Conservation (phyloP, 1,284 basidiomycete genomes). For the Phellinidium pouzarii region DNA sequence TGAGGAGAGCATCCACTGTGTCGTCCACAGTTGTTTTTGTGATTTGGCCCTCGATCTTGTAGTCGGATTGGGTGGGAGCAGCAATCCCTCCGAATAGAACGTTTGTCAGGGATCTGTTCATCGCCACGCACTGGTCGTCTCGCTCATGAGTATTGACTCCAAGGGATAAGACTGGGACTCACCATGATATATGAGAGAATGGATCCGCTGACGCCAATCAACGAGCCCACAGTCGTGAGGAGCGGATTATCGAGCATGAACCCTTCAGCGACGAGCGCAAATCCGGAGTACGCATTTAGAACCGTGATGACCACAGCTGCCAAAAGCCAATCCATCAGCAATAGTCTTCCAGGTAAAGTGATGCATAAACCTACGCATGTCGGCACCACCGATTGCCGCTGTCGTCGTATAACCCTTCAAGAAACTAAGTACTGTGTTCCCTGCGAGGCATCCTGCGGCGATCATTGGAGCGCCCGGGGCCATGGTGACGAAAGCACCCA, state of each 20-base stretch:
- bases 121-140: conserved; percentile 66
- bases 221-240: conserved; percentile 70
- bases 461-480: conserved; percentile 63
- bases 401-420: conserved; percentile 80
- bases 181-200: conserved; percentile 90
- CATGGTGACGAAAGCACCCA: conserved; percentile 69
- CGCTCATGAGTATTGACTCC: conserved; percentile 13
- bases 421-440: conserved; percentile 70
- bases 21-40: conserved; percentile 74
- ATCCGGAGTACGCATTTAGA: conserved; percentile 84
- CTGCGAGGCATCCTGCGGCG: conserved; percentile 70
- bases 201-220: conserved; percentile 84
- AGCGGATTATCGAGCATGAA: conserved; percentile 85
- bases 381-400: conserved; percentile 80
- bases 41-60: conserved; percentile 75
- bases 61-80: conserved; percentile 45
- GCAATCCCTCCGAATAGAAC: conserved; percentile 78
- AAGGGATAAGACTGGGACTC: conserved; percentile 22
- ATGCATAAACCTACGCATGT: conserved; percentile 64
- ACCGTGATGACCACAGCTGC: conserved; percentile 83
- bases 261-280: conserved; percentile 87
- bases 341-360: conserved; percentile 11
- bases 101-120: conserved; percentile 77
- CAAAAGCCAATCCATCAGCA: conserved; percentile 12
- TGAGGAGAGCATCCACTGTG: conserved; percentile 65